Conservation (phyloP, 108 stramenopile genomes). For the Schizochytrium sp. region DNA sequence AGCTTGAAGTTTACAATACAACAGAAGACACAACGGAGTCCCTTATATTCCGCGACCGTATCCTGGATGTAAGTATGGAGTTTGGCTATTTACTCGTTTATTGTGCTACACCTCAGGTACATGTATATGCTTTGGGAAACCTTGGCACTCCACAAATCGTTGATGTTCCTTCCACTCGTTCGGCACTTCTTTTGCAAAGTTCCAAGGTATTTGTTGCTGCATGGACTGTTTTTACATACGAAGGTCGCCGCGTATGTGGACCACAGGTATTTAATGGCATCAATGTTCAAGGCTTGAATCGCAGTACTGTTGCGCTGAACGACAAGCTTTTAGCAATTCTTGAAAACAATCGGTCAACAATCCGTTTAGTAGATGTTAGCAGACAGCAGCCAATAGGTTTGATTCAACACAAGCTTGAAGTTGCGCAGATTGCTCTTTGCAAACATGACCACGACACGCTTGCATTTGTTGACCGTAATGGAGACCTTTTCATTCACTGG, state of each 20-base stretch:
- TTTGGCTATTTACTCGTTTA: slow-evolving; percentile 76
- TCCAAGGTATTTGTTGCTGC: slow-evolving; percentile 69
- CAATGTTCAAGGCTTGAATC: slow-evolving; percentile 42
- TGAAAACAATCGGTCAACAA: slow-evolving; percentile 70
- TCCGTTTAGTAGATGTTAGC: slow-evolving; percentile 71
- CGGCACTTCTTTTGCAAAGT: slow-evolving; percentile 66
- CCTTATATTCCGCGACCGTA: slow-evolving; percentile 74
- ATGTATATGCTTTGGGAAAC: slow-evolving; percentile 73
- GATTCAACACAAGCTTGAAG: slow-evolving; percentile 66
- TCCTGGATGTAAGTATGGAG: slow-evolving; percentile 76
- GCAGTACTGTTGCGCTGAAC: slow-evolving; percentile 66
- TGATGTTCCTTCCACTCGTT: slow-evolving; percentile 66
- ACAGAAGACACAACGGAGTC: slow-evolving; percentile 70
- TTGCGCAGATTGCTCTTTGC: slow-evolving; percentile 54
- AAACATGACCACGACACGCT: slow-evolving; percentile 61
- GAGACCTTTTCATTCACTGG: slow-evolving; percentile 73
- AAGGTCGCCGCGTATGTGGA: slow-evolving; percentile 71
- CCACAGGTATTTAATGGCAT: slow-evolving; percentile 58
- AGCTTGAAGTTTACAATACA: slow-evolving; percentile 70
- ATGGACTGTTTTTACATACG: slow-evolving; percentile 70
- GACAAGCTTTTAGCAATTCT: slow-evolving; percentile 73
- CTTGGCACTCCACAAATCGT: slow-evolving; percentile 74
- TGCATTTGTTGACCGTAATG: slow-evolving; percentile 76
- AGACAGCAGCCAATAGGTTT: slow-evolving; percentile 68
- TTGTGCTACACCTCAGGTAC: slow-evolving; percentile 76